Conservation (phyloP, 169 alveolate genomes). For the Theileria equi region DNA sequence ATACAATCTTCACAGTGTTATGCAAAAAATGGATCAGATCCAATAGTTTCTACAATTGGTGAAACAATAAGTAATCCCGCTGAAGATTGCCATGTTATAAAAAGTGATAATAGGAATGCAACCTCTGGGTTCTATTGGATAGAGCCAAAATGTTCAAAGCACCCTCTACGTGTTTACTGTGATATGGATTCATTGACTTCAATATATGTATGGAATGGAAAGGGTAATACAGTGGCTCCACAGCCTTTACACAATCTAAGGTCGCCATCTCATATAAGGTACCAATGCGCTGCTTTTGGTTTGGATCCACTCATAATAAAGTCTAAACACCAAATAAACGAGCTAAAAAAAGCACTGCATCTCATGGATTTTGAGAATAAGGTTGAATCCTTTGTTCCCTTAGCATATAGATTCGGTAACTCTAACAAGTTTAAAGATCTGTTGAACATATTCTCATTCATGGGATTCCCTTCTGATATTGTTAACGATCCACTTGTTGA, state of each 20-base stretch:
- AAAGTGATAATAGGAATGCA: conserved; percentile 60
- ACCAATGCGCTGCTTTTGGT: conserved; percentile 83
- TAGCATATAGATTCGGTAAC: conserved; percentile 83
- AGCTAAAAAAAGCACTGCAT: conserved; percentile 73
- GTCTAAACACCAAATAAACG: conserved; percentile 72
- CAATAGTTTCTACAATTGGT: conserved; percentile 66
- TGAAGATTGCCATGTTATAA: conserved; percentile 81
- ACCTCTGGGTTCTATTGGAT: conserved; percentile 90
- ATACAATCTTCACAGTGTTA: conserved; percentile 66
- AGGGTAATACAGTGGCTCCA: conserved; percentile 6
- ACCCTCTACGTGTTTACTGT: conserved; percentile 84
- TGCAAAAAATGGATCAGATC: neutral
- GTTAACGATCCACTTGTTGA: neutral
- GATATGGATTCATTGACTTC: conserved; percentile 73
- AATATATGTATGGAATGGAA: conserved; percentile 48
- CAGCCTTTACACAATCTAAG: conserved; percentile 63
- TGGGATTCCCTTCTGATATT: conserved; percentile 18
- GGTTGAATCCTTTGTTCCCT: conserved; percentile 79
- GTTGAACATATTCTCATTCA: conserved; percentile 58
- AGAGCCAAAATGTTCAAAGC: conserved; percentile 82
- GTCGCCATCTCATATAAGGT: conserved; percentile 75
- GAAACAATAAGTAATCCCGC: conserved; percentile 83
- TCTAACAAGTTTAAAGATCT: conserved; percentile 80
- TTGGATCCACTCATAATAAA: conserved; percentile 82
- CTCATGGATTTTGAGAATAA: conserved; percentile 78